Evolutionary conservation across 257 asterid species (phyloP).

Genomic region (Solanum paucissectum): DNA sequence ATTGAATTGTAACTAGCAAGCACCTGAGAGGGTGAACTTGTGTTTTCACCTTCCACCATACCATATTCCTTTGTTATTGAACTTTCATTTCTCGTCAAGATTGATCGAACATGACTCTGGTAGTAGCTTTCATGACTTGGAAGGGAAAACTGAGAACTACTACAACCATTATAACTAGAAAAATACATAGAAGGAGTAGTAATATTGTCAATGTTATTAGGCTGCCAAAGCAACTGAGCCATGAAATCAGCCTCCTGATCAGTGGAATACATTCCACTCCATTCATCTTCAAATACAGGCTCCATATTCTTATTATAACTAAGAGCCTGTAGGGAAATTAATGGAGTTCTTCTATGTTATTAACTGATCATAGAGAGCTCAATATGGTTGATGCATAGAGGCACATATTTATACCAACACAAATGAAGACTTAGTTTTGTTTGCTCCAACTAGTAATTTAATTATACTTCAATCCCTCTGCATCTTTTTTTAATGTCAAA

Average conservation of each 20-base stretch:
- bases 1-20: neutral
- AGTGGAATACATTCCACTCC: conserved; percentile 48
- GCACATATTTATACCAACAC: neutral
- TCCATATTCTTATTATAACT: conserved; percentile 26
- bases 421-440: neutral
- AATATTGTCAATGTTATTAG: neutral
- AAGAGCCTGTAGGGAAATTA: neutral
- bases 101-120: neutral
- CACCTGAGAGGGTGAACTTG: neutral
- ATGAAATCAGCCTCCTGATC: conserved; percentile 28
- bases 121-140: conserved; percentile 16
- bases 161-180: conserved; percentile 10
- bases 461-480: neutral
- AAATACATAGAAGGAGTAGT: neutral
- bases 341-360: neutral
- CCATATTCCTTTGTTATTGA: conserved; percentile 15
- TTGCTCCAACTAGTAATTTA: neutral
- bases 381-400: neutral
- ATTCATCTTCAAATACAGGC: conserved; percentile 45
- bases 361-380: neutral
- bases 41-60: conserved; percentile 1
- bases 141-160: conserved; percentile 11
- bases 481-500: neutral
- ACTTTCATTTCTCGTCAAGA: neutral
- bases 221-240: conserved; percentile 12